phyloP scores from a whole-genome alignment of 2,329 filamentous ascomycete species.

The Curvularia eragrostidis region DNA sequence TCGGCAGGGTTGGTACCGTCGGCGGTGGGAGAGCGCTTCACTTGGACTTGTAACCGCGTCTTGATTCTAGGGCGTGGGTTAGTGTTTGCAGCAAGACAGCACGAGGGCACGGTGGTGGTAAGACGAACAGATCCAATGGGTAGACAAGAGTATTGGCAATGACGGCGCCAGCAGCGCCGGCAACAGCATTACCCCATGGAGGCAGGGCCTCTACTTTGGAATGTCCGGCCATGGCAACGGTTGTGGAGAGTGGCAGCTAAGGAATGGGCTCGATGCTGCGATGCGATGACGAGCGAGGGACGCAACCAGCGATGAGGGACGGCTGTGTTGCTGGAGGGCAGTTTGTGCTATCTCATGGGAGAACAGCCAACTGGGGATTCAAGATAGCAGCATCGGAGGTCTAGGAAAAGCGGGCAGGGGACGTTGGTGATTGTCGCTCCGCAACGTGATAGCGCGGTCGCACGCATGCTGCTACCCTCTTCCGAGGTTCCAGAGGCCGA shows the following conservation, averaged over 20 bases:
- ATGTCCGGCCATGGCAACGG: slow-evolving; percentile 58
- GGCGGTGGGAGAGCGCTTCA: slow-evolving; percentile 65
- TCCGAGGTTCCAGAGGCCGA: slow-evolving; percentile 46
- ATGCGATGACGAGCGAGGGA: slow-evolving; percentile 22
- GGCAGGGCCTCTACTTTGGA: slow-evolving; percentile 75
- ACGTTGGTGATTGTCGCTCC: slow-evolving; percentile 25
- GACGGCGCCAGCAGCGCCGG: slow-evolving; percentile 90
- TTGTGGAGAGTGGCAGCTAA: slow-evolving; percentile 2
- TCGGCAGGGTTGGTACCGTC: slow-evolving; percentile 52
- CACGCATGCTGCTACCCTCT: slow-evolving; percentile 41
- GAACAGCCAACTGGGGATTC: slow-evolving; percentile 7
- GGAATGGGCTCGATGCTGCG: slow-evolving; percentile 9
- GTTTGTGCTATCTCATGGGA: slow-evolving; percentile 35
- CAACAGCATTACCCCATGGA: slow-evolving; percentile 91
- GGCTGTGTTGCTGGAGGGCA: slow-evolving; percentile 11
- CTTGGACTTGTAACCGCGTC: slow-evolving; percentile 93
- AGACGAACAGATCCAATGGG: slow-evolving; percentile 87
- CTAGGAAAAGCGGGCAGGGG: slow-evolving; percentile 24
- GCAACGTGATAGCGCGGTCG: slow-evolving; percentile 33
- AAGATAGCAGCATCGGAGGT: slow-evolving; percentile 14
- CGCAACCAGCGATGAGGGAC: slow-evolving; percentile 24
- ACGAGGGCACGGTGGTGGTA: not conserved
- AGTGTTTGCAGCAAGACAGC: slow-evolving; percentile 6
- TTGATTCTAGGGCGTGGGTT: slow-evolving; percentile 73
- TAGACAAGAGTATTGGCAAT: slow-evolving; percentile 96